These are phyloP conservation scores for Ramaria sp. DNA, from an alignment of 768 basidiomycete species.

Conservation along the genomic window DNA sequence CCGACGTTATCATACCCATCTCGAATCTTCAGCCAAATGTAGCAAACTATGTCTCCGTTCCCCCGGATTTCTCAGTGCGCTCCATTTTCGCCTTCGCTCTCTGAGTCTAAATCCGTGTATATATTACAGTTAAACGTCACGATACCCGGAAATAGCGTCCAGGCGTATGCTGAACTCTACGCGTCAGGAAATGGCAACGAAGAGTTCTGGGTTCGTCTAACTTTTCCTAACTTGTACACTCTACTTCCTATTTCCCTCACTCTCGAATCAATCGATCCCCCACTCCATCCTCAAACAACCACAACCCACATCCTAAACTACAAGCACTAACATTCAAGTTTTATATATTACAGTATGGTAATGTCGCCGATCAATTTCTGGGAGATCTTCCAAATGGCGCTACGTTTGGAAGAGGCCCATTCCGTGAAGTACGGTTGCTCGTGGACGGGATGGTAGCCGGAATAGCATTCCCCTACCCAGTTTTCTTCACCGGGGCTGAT, in stretches of 20 bases:
- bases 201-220: constrained; percentile 62
- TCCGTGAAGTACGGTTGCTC: constrained; percentile 49
- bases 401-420: constrained; percentile 40
- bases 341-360: constrained; percentile 43
- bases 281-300: too few relatives aligned
- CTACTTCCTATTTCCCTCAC: too few relatives aligned
- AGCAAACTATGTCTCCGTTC: constrained; percentile 66
- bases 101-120: not conserved
- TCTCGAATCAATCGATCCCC: too few relatives aligned
- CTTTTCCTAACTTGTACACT: not conserved
- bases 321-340: too few relatives aligned
- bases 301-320: too few relatives aligned
- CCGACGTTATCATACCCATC: constrained; percentile 59
- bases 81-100: not conserved
- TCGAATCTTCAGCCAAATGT: constrained; percentile 52
- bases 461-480: constrained; percentile 43
- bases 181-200: constrained; percentile 56
- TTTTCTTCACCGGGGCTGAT: constrained; percentile 64
- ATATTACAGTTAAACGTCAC: constrained; percentile 47
- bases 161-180: constrained; percentile 58
- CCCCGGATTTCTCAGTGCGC: constrained; percentile 56
- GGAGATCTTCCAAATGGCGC: constrained; percentile 37
- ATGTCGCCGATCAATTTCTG: constrained; percentile 53
- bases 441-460: constrained; percentile 47
- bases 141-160: constrained; percentile 57